Percentiles rank a stretch among this genome's conserved stretches.
phyloP scores from a whole-genome alignment of 768 basidiomycete species.

The Hebeloma cylindrosporum region DNA sequence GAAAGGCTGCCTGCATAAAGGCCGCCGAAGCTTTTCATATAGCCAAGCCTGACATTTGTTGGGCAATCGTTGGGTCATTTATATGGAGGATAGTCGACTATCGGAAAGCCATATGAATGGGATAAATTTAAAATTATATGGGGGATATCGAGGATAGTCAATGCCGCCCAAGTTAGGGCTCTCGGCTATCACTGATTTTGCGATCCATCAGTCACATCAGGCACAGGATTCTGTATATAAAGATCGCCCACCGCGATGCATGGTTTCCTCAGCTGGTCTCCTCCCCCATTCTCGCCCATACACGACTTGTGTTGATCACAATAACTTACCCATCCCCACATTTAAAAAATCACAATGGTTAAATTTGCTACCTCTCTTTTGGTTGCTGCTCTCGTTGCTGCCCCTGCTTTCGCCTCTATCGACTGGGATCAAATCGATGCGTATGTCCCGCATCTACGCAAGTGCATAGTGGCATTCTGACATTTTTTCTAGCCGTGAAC shows the following conservation, averaged over 20 bases:
- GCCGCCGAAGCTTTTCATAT: too few species aligned
- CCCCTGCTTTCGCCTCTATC: constrained; percentile 16
- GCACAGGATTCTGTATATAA: too few species aligned
- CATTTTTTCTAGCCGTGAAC: constrained; percentile 6
- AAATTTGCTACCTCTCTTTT: constrained; percentile 14
- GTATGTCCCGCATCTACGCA: constrained; percentile 2
- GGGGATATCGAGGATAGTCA: too few species aligned
- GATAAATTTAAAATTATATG: too few species aligned
- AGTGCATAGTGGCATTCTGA: neutral
- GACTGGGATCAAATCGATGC: constrained; percentile 16
- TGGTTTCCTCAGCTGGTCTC: constrained; percentile 22
- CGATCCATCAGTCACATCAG: too few species aligned
- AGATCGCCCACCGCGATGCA: neutral
- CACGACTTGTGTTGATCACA: constrained; percentile 17
- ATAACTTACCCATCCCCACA: neutral
- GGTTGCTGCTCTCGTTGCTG: constrained; percentile 15
- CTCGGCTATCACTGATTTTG: too few species aligned
- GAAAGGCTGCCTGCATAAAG: too few species aligned
- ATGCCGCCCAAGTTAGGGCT: too few species aligned
- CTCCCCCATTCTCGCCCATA: constrained; percentile 9
- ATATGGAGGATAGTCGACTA: too few species aligned
- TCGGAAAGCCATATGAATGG: too few species aligned
- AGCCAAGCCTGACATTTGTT: too few species aligned
- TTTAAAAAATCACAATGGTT: constrained; percentile 14
- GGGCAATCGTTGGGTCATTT: too few species aligned